Conservation (phyloP, 2,329 filamentous ascomycete genomes). For the Alternaria triticimaculans region DNA sequence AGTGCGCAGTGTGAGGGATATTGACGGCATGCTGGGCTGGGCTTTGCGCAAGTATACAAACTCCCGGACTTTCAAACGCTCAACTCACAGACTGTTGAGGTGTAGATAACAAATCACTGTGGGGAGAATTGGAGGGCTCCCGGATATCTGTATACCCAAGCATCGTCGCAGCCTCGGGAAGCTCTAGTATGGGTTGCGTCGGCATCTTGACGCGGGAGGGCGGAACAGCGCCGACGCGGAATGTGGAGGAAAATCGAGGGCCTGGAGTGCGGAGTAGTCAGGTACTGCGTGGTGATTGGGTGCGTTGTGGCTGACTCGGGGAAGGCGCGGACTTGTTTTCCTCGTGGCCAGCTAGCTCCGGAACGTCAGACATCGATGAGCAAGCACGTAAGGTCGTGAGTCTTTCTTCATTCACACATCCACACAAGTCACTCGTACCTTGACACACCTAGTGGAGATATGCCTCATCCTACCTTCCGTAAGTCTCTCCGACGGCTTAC, state of each 20-base stretch:
- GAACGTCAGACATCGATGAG: not conserved
- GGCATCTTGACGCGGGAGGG: slow-evolving; percentile 9
- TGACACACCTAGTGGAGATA: not conserved
- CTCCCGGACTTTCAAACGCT: not conserved
- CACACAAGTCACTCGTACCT: not conserved
- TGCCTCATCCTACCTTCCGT: not conserved
- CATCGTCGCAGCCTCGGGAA: slow-evolving; percentile 15
- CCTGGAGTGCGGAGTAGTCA: slow-evolving; percentile 11
- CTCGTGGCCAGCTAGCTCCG: not conserved
- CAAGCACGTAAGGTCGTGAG: not conserved
- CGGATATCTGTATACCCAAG: not conserved
- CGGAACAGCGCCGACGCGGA: slow-evolving; percentile 20
- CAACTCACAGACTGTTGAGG: not conserved
- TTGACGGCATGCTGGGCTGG: slow-evolving; percentile 39
- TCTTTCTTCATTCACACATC: not conserved
- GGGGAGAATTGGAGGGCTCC: not conserved
- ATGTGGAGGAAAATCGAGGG: slow-evolving; percentile 19
- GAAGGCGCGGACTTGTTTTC: slow-evolving; percentile 18
- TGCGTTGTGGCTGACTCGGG: slow-evolving; percentile 11
- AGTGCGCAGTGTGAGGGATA: slow-evolving; percentile 44
- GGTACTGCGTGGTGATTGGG: slow-evolving; percentile 14
- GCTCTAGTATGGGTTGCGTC: slow-evolving; percentile 23
- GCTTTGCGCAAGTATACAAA: not conserved
- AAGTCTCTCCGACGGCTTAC: not conserved
- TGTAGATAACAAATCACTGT: not conserved